phyloP scores from a whole-genome alignment of 306 rosid genomes.

The Styphnolobium japonicum region DNA sequence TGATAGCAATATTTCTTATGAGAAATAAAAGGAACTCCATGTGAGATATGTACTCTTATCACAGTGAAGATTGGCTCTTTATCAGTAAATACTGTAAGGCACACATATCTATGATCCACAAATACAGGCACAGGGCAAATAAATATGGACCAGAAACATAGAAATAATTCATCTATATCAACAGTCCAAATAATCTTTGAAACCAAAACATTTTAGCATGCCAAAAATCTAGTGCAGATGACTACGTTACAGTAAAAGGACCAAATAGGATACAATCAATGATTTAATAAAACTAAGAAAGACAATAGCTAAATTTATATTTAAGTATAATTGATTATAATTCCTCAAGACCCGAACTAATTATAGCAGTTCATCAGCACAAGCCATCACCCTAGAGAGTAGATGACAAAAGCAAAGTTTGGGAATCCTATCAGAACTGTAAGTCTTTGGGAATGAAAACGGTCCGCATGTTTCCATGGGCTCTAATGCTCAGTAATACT shows the following conservation, averaged over 20 bases:
- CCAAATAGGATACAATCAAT: neutral
- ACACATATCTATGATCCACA: neutral
- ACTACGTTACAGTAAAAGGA: neutral
- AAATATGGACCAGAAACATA: neutral
- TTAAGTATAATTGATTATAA: neutral
- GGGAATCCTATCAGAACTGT: neutral
- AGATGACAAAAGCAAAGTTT: neutral
- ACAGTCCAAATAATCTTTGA: neutral
- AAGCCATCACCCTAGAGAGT: neutral
- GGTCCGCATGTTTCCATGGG: neutral
- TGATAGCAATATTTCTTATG: neutral
- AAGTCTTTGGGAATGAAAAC: neutral
- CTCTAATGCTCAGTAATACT: neutral
- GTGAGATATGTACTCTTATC: neutral
- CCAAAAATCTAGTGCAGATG: neutral
- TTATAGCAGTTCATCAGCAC: neutral
- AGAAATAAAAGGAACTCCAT: neutral
- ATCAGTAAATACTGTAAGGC: neutral
- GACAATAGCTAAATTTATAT: neutral
- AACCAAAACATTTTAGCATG: neutral
- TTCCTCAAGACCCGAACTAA: neutral
- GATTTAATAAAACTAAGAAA: neutral
- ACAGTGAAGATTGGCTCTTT: neutral
- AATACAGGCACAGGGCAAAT: neutral
- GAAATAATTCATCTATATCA: neutral